Evolutionary conservation across 148 eudicot genomes (phyloP).

Genomic region (Rhododendron williamsianum): DNA sequence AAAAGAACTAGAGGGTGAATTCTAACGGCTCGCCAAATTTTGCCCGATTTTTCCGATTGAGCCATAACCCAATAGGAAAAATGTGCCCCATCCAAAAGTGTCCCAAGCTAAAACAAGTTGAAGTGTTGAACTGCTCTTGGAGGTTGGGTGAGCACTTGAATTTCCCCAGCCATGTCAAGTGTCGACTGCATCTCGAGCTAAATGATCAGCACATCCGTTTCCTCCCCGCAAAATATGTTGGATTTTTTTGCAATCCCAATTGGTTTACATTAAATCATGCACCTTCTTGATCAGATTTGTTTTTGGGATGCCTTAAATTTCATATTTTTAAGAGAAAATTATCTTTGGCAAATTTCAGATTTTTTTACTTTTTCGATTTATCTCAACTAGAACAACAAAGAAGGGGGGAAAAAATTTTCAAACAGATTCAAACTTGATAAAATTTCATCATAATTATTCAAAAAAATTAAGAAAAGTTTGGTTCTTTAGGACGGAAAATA

Average conservation of each 20-base stretch:
- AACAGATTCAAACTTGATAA: not conserved
- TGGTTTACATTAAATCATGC: not conserved
- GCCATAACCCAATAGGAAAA: no score
- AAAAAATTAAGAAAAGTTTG: not conserved
- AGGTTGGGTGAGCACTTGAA: not conserved
- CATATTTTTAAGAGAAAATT: not conserved
- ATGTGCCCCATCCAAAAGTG: not conserved
- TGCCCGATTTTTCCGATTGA: no score
- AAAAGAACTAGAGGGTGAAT: no score
- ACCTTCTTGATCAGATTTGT: not conserved
- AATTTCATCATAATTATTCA: not conserved
- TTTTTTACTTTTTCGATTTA: not conserved
- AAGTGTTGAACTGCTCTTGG: not conserved
- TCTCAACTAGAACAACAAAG: not conserved
- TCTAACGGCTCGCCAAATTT: no score
- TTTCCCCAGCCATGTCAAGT: not conserved
- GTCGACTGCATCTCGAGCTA: not conserved
- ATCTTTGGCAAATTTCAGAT: not conserved
- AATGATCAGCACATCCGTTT: not conserved
- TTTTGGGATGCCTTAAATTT: not conserved
- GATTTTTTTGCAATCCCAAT: not conserved
- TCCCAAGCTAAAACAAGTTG: not conserved
- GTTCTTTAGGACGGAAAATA: no score
- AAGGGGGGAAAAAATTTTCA: not conserved
- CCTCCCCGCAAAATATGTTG: not conserved